A percentile compares a stretch with the other conserved stretches of the same genome.
These are phyloP conservation scores for Fraxinus sp. DNA, from an alignment of 305 asterid genomes.

Conservation along the genomic window DNA sequence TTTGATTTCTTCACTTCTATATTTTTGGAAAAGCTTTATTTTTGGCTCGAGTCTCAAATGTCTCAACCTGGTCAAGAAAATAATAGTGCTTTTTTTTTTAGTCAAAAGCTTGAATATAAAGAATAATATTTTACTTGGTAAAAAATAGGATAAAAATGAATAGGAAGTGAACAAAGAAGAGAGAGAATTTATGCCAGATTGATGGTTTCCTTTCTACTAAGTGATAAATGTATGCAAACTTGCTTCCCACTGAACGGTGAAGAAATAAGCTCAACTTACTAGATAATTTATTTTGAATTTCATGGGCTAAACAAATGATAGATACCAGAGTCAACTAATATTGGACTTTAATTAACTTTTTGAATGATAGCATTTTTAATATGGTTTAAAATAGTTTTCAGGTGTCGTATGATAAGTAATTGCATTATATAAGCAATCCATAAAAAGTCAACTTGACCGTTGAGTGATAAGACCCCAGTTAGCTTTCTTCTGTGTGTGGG, in stretches of 20 bases:
- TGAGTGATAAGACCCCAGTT: neutral
- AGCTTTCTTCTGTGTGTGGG: neutral
- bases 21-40: neutral
- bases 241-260: neutral
- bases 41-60: neutral
- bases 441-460: neutral
- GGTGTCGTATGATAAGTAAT: neutral
- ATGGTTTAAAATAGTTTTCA: neutral
- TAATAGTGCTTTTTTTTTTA: neutral
- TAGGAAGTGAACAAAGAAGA: neutral
- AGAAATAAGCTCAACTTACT: neutral
- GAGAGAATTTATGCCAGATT: neutral
- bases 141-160: neutral
- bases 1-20: neutral
- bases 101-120: neutral
- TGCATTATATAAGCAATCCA: neutral
- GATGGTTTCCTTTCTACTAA: neutral
- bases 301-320: neutral
- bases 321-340: neutral
- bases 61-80: neutral
- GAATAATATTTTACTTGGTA: neutral
- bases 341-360: neutral
- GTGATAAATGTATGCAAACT: neutral
- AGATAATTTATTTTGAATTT: neutral
- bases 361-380: neutral